A percentile compares a stretch with the other conserved stretches of the same genome.
Evolutionary conservation across 148 eudicot genomes (phyloP).

Genomic region (Agrostemma githago): DNA sequence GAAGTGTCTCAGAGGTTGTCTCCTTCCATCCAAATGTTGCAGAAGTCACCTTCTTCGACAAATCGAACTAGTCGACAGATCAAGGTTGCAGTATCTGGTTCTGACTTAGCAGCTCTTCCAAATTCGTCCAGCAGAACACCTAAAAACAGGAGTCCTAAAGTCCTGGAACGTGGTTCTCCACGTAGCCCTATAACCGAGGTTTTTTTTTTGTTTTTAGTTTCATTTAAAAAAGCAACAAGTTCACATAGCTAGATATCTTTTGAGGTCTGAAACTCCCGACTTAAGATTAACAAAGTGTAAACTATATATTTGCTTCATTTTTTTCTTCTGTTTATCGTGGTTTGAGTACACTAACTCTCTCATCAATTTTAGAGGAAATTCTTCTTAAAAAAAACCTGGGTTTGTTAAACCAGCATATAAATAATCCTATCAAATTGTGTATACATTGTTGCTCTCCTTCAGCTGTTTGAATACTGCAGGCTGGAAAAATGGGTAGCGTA

Average conservation of each 20-base stretch:
- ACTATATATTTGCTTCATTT: not conserved
- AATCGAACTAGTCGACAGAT: conserved; percentile 47
- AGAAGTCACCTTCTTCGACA: conserved; percentile 52
- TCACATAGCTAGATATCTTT: not conserved
- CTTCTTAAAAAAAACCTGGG: too few relatives aligned
- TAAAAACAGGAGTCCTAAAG: conserved; percentile 67
- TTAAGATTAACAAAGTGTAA: not conserved
- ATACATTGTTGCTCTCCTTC: too few relatives aligned
- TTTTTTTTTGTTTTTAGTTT: conserved; percentile 6
- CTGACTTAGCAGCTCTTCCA: conserved; percentile 48
- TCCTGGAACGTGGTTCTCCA: conserved; percentile 58
- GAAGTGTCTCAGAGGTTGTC: conserved; percentile 57
- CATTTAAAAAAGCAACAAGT: not conserved
- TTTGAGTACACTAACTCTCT: not conserved
- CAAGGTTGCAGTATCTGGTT: conserved; percentile 46
- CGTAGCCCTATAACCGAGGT: conserved; percentile 65
- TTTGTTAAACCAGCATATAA: too few relatives aligned
- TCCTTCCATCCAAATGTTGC: conserved; percentile 40
- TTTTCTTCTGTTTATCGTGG: not conserved
- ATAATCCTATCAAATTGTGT: too few relatives aligned
- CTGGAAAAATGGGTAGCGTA: too few relatives aligned
- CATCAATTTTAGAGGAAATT: not conserved
- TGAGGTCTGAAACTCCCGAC: not conserved
- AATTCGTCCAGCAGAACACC: conserved; percentile 48
- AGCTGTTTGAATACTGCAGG: too few relatives aligned